Evolutionary conservation across 495 filamentous ascomycete genomes (phyloP), one percentile per base, ranked within the genome.

Genomic region (Aspergillus steynii): DNA sequence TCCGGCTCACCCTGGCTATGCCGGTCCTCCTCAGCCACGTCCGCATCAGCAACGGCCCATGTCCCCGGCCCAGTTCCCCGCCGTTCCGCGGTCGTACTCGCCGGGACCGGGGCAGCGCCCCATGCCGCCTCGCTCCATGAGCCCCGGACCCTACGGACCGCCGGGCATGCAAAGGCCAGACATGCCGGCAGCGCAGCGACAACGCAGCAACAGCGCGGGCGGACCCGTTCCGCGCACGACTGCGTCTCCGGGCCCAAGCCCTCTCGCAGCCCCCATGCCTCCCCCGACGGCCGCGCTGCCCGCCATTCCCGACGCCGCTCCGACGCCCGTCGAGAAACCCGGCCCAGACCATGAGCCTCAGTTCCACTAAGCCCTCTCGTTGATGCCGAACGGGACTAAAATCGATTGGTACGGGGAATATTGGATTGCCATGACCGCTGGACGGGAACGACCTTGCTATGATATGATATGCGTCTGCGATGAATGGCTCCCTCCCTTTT

Each of bases 241-340:
- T 49, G 82, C 74, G 52, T 83, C 85, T 51, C 80, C 83, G 0
- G 83, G 84, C 32, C 81, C 83, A 7, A 90, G 88, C 71, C 85
- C 85, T 31, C 59, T 81, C 45, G 71, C 75, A 20, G 71, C 68
- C n/a, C 66, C 74, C 3, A 66, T 65, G 42, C 71, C 74, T n/a
- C 77, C 65, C 14, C 74, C 76, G 20, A 66, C 72, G 29, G 59
- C 55, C 29, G 64, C 71, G 5, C 72, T 77, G 15, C 75, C 75
- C 1, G 68, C 73, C 5, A 56, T 74, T 53, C 74, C 73, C 0
- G 53, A 10, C 53, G 67, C 64, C 27, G 61, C 63, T 45, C 59
- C 63, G 2, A 27, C 74, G 32, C 42, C 56, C 29, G 46, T 47
- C 48, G 26, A 37, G 27, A 56, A 37, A 25, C 60, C 63, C n/a